Base-by-base conservation (phyloP, 2,329 filamentous ascomycete species). In the Cordyceps militaris region DNA sequence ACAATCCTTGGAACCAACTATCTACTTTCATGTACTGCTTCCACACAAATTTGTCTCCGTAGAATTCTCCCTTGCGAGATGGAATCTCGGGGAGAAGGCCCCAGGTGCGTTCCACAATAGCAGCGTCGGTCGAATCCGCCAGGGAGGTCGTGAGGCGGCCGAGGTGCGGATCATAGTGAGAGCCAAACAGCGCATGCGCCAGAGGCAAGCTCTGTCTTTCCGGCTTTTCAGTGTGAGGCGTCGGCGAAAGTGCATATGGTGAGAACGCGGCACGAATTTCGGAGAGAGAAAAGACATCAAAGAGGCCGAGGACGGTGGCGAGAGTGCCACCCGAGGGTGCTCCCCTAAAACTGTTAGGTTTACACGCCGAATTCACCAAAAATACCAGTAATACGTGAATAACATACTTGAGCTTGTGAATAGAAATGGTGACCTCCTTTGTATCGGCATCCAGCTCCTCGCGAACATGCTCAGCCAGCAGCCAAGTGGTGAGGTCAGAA, bases 261-360 rank as follows among this genome's bases (percentile, higher is more conserved):
- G 69, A 67, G 56, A 73, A 67, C 2, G 79, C 71, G 3, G 70
- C 71, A 14, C 65, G 66, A 6, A 86, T 62, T 54, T 85, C 73
- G 49, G 74, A 70, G 19, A 81, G 52, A 23, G 73, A 71, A 65
- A 79, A 84, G 47, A 70, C 69, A 26, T 86, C 83, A 58, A 84
- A 75, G 23, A 84, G 62, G 48, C 68, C 79, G 14, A 97, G 70
- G 4, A 85, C 74, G 0, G 90, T 91, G 34, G 82, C 78, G 4
- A 92, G 71, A 2, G 88, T 86, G 48, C 85, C 85, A n/a, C 85
- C 85, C 1, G 84, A 87, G 3, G 82, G 79, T 1, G 71, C 64
- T 26, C 73, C 69, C 46, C 77, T 82, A 56, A 64, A 61, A 28
- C 67, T 69, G 38, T 16, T 34, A 10, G 52, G 26, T 30, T 36